Evolutionary conservation across 768 basidiomycete species (phyloP).

Genomic region (Trametes punicea): DNA sequence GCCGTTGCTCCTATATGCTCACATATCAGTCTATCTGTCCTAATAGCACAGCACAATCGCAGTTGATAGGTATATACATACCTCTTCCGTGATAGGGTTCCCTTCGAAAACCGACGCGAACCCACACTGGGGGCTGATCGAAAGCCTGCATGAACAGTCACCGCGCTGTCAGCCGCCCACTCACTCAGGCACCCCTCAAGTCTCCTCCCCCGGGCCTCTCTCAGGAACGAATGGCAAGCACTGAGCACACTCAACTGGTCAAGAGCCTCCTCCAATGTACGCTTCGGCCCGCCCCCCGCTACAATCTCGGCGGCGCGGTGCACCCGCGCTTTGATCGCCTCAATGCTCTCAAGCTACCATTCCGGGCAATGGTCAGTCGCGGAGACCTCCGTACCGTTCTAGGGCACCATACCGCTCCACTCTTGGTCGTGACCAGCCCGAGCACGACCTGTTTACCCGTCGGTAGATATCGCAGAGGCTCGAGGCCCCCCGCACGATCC

Average conservation of each 20-base stretch:
- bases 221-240: neutral
- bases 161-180: neutral
- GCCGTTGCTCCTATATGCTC: slow-evolving; percentile 32
- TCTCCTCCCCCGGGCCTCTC: neutral
- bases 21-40: neutral
- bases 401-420: slow-evolving; percentile 31
- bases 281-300: slow-evolving; percentile 32
- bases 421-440: slow-evolving; percentile 45
- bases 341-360: slow-evolving; percentile 38
- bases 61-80: neutral
- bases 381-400: neutral
- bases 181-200: neutral
- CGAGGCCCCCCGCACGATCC: slow-evolving; percentile 54
- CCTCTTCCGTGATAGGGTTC: slow-evolving; percentile 36
- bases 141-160: slow-evolving; percentile 29
- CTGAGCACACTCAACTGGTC: slow-evolving; percentile 28
- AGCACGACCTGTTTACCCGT: slow-evolving; percentile 39
- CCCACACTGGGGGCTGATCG: slow-evolving; percentile 49
- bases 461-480: slow-evolving; percentile 50
- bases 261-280: slow-evolving; percentile 38
- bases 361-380: neutral
- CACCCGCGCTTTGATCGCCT: slow-evolving; percentile 37
- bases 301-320: slow-evolving; percentile 41
- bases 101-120: slow-evolving; percentile 47
- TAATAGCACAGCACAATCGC: neutral